Base-by-base conservation (phyloP, 106 monocot genomes). In the Apostasia shenzhenica region DNA sequence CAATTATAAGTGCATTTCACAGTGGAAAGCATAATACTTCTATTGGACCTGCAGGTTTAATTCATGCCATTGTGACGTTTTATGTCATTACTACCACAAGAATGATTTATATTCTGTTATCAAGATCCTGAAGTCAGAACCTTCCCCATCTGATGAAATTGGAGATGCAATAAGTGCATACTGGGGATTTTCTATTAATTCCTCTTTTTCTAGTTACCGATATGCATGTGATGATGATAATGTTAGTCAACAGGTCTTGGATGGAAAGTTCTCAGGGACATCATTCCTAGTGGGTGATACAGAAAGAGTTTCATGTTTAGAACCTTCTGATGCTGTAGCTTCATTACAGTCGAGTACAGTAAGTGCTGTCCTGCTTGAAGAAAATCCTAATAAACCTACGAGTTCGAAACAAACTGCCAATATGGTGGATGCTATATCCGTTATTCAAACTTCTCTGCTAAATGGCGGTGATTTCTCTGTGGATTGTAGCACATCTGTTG, bases 61-160 rank as follows among this genome's bases (percentile, higher is more conserved):
- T 68, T 83, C 79, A 62, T 79, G 50, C 50, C 75, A 78, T 11
- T 42, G 10, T 48, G 74, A 69, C 75, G 43, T 65, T 66, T 75
- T 81, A 49, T 85, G 54, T 65, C 63, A 76, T 81, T 99, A 88
- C 77, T 99, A 99, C 67, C 81, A 70, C 72, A 83, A 67, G 49
- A 72, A 67, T 67, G 93, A 93, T 76, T 61, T 83, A 12, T 42
- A 10, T 80, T 67, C 63, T 70, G 73, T 99, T 70, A 61, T 93
- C 55, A 65, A 70, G 52, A 62, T 83, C 48, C 65, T 88, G 70
- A 77, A 80, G 59, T 69, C 86, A 76, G 77, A 69, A 55, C 60
- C 48, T 68, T 41, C 62, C 70, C 66, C 77, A 52, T 81, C 82
- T 73, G 26, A 51, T 71, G 73, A 69, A 43, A 81, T 99, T 71